Conservation (phyloP, 2,329 filamentous ascomycete genomes). For the Paraconiothyrium brasiliense region DNA sequence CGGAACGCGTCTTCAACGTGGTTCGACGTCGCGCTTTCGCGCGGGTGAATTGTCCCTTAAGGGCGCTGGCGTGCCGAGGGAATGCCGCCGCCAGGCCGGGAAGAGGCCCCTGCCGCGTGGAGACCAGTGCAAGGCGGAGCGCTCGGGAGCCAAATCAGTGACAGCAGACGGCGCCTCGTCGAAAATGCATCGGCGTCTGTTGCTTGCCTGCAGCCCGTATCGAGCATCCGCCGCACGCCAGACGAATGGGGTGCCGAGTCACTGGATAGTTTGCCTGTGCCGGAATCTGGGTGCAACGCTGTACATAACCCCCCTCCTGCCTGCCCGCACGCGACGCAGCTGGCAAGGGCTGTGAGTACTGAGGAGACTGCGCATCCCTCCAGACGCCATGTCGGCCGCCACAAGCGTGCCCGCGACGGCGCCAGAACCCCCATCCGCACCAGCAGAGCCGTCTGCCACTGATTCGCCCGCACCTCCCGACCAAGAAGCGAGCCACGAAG, state of each 20-base stretch:
- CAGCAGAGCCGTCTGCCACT: slow-evolving; percentile 3
- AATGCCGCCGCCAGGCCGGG: neutral
- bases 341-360: neutral
- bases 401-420: slow-evolving; percentile 10
- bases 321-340: neutral
- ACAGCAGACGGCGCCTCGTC: neutral
- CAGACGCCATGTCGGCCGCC: slow-evolving; percentile 8
- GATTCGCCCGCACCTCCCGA: slow-evolving; percentile 1
- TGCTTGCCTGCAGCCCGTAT: slow-evolving; percentile 4
- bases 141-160: neutral
- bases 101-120: neutral
- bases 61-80: neutral
- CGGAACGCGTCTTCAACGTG: slow-evolving; percentile 3
- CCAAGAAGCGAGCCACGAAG: slow-evolving; percentile 24
- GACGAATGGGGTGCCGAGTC: neutral
- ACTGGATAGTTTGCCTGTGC: neutral
- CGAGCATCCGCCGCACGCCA: neutral
- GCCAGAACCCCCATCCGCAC: neutral
- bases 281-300: neutral
- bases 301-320: neutral
- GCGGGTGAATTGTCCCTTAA: neutral
- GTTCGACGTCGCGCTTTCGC: slow-evolving; percentile 4
- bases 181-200: neutral
- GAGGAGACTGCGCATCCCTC: neutral
- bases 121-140: neutral